Evolutionary conservation across 2,329 filamentous ascomycete species (phyloP).

Genomic region (Neurospora crassa): DNA sequence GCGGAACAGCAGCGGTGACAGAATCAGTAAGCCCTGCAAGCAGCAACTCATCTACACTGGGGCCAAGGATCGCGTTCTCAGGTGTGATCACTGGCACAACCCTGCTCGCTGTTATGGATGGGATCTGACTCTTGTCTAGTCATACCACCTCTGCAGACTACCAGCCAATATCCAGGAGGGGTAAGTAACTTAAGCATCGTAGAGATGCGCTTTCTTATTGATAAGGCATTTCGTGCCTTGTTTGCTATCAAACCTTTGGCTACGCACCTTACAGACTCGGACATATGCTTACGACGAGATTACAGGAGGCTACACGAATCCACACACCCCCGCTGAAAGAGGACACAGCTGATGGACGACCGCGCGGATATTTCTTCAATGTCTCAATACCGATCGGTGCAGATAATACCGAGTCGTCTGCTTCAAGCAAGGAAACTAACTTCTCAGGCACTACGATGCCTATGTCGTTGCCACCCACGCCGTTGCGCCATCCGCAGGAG

Average conservation of each 20-base stretch:
- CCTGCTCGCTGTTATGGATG: not conserved
- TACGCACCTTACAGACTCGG: not conserved
- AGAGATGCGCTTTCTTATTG: not conserved
- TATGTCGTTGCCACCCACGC: not conserved
- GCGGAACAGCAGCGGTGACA: not conserved
- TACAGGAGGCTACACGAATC: slow-evolving; percentile 39
- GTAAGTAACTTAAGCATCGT: not conserved
- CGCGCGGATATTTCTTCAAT: slow-evolving; percentile 35
- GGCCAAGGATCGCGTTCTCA: not conserved
- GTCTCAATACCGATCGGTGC: slow-evolving; percentile 22
- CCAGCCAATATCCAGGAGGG: not conserved
- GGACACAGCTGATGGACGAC: slow-evolving; percentile 26
- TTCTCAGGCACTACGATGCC: not conserved
- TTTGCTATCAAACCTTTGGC: not conserved
- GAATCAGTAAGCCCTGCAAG: not conserved
- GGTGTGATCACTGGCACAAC: not conserved
- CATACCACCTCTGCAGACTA: not conserved
- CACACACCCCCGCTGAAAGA: slow-evolving; percentile 36
- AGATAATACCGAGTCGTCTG: not conserved
- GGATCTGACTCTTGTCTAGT: not conserved
- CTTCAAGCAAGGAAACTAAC: not conserved
- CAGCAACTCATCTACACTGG: not conserved
- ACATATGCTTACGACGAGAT: not conserved
- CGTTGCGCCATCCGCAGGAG: not conserved
- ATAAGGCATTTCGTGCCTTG: not conserved